A percentile compares a stretch with the other conserved stretches of the same genome.
phyloP scores from a whole-genome alignment of 257 asterid genomes.

The Penstemon newberryi region DNA sequence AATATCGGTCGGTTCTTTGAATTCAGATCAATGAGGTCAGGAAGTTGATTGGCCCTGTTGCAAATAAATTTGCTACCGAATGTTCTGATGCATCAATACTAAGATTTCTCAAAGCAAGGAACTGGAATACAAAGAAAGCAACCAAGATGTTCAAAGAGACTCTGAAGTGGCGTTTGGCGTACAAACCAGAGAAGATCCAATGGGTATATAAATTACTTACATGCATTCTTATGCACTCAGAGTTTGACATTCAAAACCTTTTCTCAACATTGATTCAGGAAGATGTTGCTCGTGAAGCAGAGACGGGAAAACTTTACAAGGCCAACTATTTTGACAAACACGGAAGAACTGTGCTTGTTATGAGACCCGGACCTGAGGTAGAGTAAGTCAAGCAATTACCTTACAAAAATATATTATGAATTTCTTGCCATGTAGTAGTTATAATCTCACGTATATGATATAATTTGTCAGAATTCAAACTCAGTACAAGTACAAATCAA shows the following conservation, averaged over 20 bases:
- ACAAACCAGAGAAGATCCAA: constrained; percentile 55
- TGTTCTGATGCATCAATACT: constrained; percentile 51
- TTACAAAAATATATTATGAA: background rate
- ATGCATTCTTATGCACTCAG: background rate
- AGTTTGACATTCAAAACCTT: background rate
- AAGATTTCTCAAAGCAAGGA: constrained; percentile 61
- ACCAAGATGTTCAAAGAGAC: constrained; percentile 62
- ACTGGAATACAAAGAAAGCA: constrained; percentile 53
- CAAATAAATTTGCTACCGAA: constrained; percentile 38
- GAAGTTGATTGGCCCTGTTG: constrained; percentile 44
- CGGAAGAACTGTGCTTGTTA: constrained; percentile 64
- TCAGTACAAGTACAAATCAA: constrained; percentile 53
- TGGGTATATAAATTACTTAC: constrained; percentile 46
- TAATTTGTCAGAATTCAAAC: constrained; percentile 41
- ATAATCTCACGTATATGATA: background rate
- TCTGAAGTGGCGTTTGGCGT: constrained; percentile 57
- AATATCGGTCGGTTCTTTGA: constrained; percentile 10
- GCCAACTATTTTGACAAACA: constrained; percentile 50
- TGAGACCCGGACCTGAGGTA: constrained; percentile 68
- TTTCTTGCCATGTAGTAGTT: background rate
- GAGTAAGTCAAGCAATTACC: background rate
- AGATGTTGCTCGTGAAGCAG: constrained; percentile 56
- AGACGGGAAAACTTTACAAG: constrained; percentile 55
- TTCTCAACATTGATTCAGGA: constrained; percentile 34
- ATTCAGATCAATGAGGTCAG: constrained; percentile 51